Base-by-base conservation (phyloP, 768 basidiomycete genomes). In the Tylopilus balloui region DNA sequence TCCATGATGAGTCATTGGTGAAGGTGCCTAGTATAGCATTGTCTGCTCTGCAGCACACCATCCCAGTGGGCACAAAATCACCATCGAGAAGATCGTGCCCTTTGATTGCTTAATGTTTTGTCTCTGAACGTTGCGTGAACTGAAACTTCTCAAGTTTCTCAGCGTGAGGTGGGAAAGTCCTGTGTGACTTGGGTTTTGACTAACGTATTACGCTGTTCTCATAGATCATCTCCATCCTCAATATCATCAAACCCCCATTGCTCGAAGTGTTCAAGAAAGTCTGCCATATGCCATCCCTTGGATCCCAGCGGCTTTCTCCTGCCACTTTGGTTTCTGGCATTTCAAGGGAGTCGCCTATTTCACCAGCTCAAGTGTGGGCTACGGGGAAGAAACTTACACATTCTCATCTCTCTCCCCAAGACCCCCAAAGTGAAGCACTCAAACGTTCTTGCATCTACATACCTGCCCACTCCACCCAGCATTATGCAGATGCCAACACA, bases 51-150 rank as follows among this genome's bases (percentile, higher is more conserved):
- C 94, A 4, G 73, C 92, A 3, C 93, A 98, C 65, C 68, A 81
- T 53, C 85, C 91, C 2, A 89, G 88, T 45, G 83, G 85, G 44
- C 86, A 89, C 51, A 92, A 92, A 68, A 94, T 98, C 52, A 95
- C 94, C 47, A 93, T 96, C 76, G 95, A 96, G 78, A 90, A 90
- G 73, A 92, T 96, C 70, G 84, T 88, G 0, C 92, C 92, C 6
- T 96, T 95, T 58, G 93, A 95, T 66, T 92, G 94, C 64, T 85
- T 91, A 49, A 92, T 95, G 89, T 94, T 93, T 72, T 91, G 89
- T 63, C 76, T 93, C 65, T 75, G 86, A 43, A 95, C 92, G n/a
- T 75, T 94, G 42, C 81, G 92, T 53, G 92, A 91, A 68, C 77
- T 91, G 58, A 91, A 90, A 62, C 72, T 90, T 15, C 74, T 83